Evolutionary conservation across 805 yeast genomes (phyloP).

Genomic region (Hanseniaspora taiwanica): DNA sequence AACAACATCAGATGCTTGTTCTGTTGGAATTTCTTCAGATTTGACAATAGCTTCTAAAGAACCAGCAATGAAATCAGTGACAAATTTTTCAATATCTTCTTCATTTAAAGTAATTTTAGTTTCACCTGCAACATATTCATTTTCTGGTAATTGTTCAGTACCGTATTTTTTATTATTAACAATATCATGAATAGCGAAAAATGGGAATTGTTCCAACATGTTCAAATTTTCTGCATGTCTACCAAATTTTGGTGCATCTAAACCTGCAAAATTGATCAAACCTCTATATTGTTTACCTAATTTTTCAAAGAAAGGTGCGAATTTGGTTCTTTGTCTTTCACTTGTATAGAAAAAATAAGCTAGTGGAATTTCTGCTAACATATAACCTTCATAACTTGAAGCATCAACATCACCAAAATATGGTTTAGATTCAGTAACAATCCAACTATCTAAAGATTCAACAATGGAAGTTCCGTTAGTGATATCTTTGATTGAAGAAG

Average conservation of each 20-base stretch:
- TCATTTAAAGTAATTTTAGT: conserved; percentile 31
- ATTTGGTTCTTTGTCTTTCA: conserved; percentile 49
- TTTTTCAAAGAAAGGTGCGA: conserved; percentile 37
- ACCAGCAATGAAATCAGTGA: conserved; percentile 51
- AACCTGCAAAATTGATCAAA: conserved; percentile 71
- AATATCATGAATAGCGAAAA: conserved; percentile 75
- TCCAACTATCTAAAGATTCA: conserved; percentile 19
- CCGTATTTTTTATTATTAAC: conserved; percentile 63
- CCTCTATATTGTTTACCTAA: conserved; percentile 72
- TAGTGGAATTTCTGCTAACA: conserved; percentile 60
- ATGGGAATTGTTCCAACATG: conserved; percentile 77
- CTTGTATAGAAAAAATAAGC: conserved; percentile 77
- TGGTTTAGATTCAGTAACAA: conserved; percentile 55
- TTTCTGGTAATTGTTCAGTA: conserved; percentile 39
- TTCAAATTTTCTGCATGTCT: conserved; percentile 78
- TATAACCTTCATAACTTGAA: conserved; percentile 61
- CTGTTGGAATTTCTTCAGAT: conserved; percentile 76
- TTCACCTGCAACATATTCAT: conserved; percentile 14
- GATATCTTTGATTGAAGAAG: neutral
- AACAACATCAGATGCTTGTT: conserved; percentile 61
- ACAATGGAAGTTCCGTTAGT: conserved; percentile 8
- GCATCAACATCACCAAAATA: conserved; percentile 80
- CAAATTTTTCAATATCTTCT: conserved; percentile 44
- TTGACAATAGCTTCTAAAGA: conserved; percentile 60
- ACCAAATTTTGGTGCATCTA: conserved; percentile 71